Conservation (phyloP, 805 yeast species). For the Jamesozyma gamospora region DNA sequence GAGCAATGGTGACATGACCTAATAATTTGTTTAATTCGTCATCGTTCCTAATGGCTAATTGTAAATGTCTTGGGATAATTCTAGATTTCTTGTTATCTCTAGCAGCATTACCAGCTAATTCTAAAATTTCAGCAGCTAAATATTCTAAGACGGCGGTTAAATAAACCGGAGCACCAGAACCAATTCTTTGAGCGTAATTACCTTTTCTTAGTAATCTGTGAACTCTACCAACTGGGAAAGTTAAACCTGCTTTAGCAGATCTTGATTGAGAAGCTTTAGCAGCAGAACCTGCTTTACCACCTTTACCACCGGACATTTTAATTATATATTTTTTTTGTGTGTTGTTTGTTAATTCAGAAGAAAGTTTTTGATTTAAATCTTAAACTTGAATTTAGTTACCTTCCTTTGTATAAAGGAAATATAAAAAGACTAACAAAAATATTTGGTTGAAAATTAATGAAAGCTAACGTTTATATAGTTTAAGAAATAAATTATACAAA, state of each 20-base stretch:
- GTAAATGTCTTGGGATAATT: conserved; percentile 97
- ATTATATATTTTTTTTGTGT: neutral
- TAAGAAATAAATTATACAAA: too few species aligned
- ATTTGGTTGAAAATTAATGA: too few species aligned
- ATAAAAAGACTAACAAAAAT: too few species aligned
- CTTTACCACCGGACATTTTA: conserved; percentile 59
- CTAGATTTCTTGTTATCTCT: conserved; percentile 99
- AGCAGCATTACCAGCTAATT: conserved; percentile 98
- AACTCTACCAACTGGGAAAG: conserved; percentile 99
- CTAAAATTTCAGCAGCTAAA: conserved; percentile 95
- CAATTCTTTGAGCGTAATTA: conserved; percentile 96
- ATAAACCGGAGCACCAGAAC: conserved; percentile 99
- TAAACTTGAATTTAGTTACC: too few species aligned
- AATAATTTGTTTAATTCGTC: conserved; percentile 94
- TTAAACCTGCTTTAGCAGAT: conserved; percentile 97
- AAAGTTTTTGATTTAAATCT: too few species aligned
- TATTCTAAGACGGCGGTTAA: conserved; percentile 95
- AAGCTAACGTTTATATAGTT: too few species aligned
- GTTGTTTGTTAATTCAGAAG: too few species aligned
- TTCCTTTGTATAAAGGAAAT: too few species aligned
- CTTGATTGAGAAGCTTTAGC: conserved; percentile 96
- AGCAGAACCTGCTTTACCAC: conserved; percentile 90
- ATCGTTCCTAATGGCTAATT: conserved; percentile 97
- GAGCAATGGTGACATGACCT: conserved; percentile 90
- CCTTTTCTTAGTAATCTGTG: conserved; percentile 95